Conservation (phyloP, 345 rosid genomes). For the Salix koriyanagi region DNA sequence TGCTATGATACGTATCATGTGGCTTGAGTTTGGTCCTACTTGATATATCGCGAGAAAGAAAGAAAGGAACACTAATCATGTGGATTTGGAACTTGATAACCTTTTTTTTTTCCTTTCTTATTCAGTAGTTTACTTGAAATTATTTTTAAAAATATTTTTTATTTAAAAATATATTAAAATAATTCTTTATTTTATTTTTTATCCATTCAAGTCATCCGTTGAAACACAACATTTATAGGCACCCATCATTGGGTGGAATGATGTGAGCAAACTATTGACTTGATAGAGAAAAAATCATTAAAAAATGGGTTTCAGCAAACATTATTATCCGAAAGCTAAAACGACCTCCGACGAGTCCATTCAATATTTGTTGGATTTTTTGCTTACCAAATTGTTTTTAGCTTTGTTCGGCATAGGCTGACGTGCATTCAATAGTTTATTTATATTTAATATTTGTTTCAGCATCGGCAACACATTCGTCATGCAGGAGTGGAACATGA, state of each 20-base stretch:
- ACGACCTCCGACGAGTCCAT: background rate
- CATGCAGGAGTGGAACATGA: no score
- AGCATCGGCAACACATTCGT: no score
- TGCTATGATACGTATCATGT: background rate
- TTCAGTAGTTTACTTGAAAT: no score
- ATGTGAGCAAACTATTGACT: conserved; percentile 5
- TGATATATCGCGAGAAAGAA: background rate
- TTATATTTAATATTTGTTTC: background rate
- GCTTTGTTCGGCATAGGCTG: background rate
- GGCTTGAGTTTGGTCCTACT: background rate
- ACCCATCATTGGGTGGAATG: conserved; percentile 15
- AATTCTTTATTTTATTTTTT: no score
- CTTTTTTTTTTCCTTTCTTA: background rate
- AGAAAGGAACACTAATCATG: no score
- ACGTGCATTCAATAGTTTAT: background rate
- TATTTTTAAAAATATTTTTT: no score
- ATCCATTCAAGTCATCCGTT: background rate
- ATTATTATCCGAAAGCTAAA: no score
- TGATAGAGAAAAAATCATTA: background rate
- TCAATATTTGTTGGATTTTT: background rate
- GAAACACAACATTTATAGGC: background rate
- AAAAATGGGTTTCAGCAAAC: background rate
- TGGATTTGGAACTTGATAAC: no score
- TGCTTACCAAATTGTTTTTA: background rate
- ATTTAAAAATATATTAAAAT: no score